Evolutionary conservation across 2,329 filamentous ascomycete genomes (phyloP), one percentile per base, ranked within the genome.

Genomic region (Karstenula rhodostoma): DNA sequence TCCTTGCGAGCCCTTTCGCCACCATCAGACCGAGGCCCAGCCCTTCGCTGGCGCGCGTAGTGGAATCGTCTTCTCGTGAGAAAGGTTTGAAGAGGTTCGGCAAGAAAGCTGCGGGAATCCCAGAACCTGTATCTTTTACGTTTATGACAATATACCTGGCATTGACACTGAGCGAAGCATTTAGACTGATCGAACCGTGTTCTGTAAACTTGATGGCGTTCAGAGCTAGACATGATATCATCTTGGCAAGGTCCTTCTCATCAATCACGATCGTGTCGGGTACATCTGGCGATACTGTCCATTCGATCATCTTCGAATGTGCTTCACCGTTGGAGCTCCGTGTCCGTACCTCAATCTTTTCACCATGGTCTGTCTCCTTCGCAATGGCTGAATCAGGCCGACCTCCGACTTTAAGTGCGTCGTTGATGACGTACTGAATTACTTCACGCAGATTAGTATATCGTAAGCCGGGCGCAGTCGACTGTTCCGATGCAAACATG

Each of bases 121-220:
- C 89, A 51, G 86, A 85, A 8, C 89, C 89, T 19, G 88, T 90
- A 74, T 92, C 89, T 17, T 81, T 80, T 57, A 91, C 83, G 62
- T 82, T 85, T 69, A 91, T 86, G 47, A 87, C 79, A 44, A 90
- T 81, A 69, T 86, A 85, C 35, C 84, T 82, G 4, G 76, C 71
- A 56, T 80, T 84, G 35, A 77, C 74, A 56, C 83, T 85, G 44
- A 88, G 79, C 6, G 80, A 82, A 4, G 84, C 86, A 49, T 76
- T 76, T 13, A 91, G 77, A 1, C 78, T 83, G 57, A 92, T 89
- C 13, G 77, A 80, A 7, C 89, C 89, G 57, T 83, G 81, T 58
- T 90, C 87, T 0, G 89, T 91, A 69, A 91, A 91, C 72, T 91
- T 91, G 68, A 90, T 82, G 3, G 89, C 89, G 71, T 91, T 91